Conservation (phyloP, 805 yeast species). For the Starmerella etchellsii region DNA sequence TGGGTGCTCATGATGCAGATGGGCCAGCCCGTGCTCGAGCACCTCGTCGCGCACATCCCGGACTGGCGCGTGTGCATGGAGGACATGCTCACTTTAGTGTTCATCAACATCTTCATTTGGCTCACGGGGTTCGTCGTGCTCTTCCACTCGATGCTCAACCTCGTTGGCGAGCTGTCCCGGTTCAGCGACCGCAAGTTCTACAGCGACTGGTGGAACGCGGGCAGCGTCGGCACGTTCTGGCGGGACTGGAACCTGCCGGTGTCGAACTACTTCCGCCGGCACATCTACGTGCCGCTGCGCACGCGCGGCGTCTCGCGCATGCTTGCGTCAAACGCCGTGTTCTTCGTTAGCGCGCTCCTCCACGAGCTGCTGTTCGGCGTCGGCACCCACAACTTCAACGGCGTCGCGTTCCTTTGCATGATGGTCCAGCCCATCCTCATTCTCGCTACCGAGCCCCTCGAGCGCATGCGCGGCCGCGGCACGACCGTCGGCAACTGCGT, state of each 20-base stretch:
- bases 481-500: constrained; percentile 35
- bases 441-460: constrained; percentile 32
- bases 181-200: constrained; percentile 38
- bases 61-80: constrained; percentile 22
- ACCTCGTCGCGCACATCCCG: constrained; percentile 25
- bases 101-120: constrained; percentile 35
- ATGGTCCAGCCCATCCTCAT: constrained; percentile 34
- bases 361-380: constrained; percentile 37
- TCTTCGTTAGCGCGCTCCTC: constrained; percentile 34
- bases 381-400: constrained; percentile 36
- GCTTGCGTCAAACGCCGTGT: constrained; percentile 29
- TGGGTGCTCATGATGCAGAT: constrained; percentile 32
- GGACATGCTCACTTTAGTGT: constrained; percentile 30
- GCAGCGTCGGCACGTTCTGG: constrained; percentile 38
- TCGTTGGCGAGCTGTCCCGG: constrained; percentile 33
- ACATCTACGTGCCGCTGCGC: constrained; percentile 32
- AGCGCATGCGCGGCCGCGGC: constrained; percentile 31
- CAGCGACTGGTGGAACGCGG: constrained; percentile 40
- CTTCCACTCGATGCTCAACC: constrained; percentile 33
- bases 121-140: constrained; percentile 32
- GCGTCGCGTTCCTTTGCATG: constrained; percentile 36
- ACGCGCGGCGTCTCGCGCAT: constrained; percentile 25
- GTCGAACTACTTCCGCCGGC: constrained; percentile 33
- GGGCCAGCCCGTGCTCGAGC: constrained; percentile 34
- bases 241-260: constrained; percentile 37